Evolutionary conservation across 139 green algal genomes (phyloP).

Genomic region (Eudorina sp.): DNA sequence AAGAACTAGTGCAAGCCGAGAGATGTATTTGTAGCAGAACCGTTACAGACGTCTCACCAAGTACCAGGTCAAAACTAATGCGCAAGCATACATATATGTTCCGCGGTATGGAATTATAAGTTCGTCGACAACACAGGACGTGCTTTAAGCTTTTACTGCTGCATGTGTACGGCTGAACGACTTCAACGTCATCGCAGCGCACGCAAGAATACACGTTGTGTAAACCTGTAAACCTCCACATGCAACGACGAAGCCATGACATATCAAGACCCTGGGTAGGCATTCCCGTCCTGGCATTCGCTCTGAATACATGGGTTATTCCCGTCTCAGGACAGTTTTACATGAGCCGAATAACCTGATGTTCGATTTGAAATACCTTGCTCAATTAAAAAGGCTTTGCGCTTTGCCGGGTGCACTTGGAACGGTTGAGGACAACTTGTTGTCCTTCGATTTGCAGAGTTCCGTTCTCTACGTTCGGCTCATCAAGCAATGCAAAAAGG

Average conservation of each 20-base stretch:
- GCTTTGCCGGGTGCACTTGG: too few species aligned
- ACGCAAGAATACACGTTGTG: too few species aligned
- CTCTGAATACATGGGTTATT: too few species aligned
- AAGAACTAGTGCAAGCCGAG: not conserved
- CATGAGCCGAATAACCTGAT: too few species aligned
- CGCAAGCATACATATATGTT: not conserved
- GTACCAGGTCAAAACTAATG: not conserved
- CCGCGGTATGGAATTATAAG: too few species aligned
- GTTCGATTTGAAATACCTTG: too few species aligned
- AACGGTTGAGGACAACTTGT: too few species aligned
- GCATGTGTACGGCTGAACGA: not conserved
- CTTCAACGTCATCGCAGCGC: too few species aligned
- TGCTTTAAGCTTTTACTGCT: not conserved
- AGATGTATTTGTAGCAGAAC: not conserved
- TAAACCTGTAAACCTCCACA: not conserved
- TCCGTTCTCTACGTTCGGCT: not conserved
- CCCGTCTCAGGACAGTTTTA: too few species aligned
- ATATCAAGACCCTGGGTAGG: not conserved
- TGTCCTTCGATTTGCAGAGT: slow-evolving; percentile 9
- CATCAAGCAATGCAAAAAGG: not conserved
- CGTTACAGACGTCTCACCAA: not conserved
- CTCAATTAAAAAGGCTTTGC: too few species aligned
- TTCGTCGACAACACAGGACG: too few species aligned
- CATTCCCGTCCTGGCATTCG: too few species aligned
- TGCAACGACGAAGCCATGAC: not conserved